Percentiles rank a stretch among this genome's conserved stretches.
Evolutionary conservation across 176 grass and related monocot genomes (phyloP).

Genomic region (Puccinellia tenuiflora): DNA sequence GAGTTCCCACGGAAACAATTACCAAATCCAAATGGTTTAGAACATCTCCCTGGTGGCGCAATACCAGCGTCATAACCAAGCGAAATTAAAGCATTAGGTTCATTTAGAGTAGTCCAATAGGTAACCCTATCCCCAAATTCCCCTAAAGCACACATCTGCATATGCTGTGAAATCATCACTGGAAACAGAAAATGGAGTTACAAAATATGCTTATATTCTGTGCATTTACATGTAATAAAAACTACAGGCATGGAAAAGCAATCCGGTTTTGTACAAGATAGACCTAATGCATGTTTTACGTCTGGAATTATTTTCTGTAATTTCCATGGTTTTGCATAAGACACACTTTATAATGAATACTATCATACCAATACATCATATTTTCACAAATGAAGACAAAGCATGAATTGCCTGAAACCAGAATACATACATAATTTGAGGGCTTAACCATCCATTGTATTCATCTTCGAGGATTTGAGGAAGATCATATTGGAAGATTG

Average conservation of each 20-base stretch:
- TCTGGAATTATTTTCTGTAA: background rate
- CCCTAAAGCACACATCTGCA: conserved; percentile 46
- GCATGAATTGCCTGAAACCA: background rate
- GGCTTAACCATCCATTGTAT: conserved; percentile 46
- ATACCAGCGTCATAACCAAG: conserved; percentile 19
- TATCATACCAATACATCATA: background rate
- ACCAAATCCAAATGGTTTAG: conserved; percentile 42
- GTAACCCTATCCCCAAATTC: conserved; percentile 46
- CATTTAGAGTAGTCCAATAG: conserved; percentile 36
- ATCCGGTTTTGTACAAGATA: background rate
- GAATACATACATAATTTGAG: conserved; percentile 35
- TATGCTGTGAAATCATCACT: conserved; percentile 55
- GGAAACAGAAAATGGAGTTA: background rate
- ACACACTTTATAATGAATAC: background rate
- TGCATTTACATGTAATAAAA: background rate
- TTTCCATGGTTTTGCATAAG: background rate
- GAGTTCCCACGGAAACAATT: conserved; percentile 39
- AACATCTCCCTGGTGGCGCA: conserved; percentile 37
- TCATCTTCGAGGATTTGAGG: conserved; percentile 50
- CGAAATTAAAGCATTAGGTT: conserved; percentile 27
- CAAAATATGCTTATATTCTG: background rate
- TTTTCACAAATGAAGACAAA: conserved; percentile 4
- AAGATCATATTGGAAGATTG: conserved; percentile 47
- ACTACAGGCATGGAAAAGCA: background rate
- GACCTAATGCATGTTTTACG: background rate